Evolutionary conservation across 1,139 yeast species (phyloP), one percentile per base, ranked within the genome.

Genomic region (Protomyces lactucae-debilis): DNA sequence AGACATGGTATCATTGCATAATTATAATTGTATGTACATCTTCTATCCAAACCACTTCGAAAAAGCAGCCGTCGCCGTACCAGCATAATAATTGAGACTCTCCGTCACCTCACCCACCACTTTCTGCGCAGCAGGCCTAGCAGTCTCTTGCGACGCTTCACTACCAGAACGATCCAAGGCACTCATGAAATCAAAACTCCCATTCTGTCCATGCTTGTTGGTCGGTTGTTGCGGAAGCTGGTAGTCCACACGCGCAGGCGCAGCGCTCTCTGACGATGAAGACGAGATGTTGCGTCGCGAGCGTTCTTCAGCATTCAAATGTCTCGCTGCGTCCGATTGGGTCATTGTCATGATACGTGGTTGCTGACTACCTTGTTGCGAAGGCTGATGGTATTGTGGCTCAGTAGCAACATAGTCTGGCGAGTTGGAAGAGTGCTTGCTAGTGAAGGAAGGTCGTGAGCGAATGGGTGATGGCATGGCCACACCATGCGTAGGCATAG

Each of bases 51-150:
- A 43, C 48, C 48, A 43, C 23, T 43, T 43, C 1, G 23, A 16
- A n/a, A 43, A 6, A 18, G 48, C 48, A n/a, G 48, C 48, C 48
- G 48, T 16, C 12, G 48, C 48, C 21, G 48, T 43, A 5, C 48
- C 48, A 16, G 48, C 48, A 43, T 43, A 43, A 10, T 43, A 43
- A 43, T 43, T 43, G 23, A 43, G 8, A 18, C 48, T 43, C 25
- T 43, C 48, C 25, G 48, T 43, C 48, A 43, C 48, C 48, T 43
- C 48, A 43, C 48, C 48, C 12, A 43, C 48, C 21, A 43, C 48
- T 12, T 43, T 43, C 18, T 43, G 48, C 48, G 48, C 23, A n/a
- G 23, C 48, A 16, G 48, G 23, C 43, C 16, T 16, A 2, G n/a
- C 43, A 39, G n/a, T 8, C 28, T 10, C 25, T 10, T 43, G 48